A percentile compares a stretch with the other conserved stretches of the same genome.
Conservation (phyloP, 1,139 yeast genomes). For the Yamadazyma diospyri region DNA sequence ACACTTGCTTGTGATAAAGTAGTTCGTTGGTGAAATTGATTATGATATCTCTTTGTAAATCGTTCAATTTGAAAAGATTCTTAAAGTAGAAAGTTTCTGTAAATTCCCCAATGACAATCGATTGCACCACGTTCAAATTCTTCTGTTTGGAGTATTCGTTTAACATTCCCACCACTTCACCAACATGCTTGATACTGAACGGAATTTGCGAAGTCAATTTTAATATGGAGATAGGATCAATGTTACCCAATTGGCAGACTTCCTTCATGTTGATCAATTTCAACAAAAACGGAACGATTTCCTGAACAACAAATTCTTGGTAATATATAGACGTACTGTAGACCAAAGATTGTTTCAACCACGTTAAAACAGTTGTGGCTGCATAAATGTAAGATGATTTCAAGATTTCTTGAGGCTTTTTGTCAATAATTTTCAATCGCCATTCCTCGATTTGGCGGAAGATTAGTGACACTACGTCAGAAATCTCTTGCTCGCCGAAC, state of each 20-base stretch:
- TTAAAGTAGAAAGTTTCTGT: constrained; percentile 74
- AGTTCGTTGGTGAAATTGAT: constrained; percentile 51
- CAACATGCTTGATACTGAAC: constrained; percentile 42
- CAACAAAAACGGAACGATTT: constrained; percentile 70
- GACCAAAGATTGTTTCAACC: constrained; percentile 40
- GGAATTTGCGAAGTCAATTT: constrained; percentile 59
- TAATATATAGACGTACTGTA: constrained; percentile 42
- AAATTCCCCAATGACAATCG: constrained; percentile 63
- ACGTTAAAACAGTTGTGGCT: constrained; percentile 43
- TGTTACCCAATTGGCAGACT: constrained; percentile 70
- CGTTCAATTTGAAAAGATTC: constrained; percentile 56
- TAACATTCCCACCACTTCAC: constrained; percentile 48
- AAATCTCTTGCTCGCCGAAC: constrained; percentile 1
- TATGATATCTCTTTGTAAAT: constrained; percentile 47
- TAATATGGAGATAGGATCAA: constrained; percentile 54
- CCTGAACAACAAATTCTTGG: constrained; percentile 30
- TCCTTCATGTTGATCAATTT: constrained; percentile 71
- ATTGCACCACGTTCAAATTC: constrained; percentile 61
- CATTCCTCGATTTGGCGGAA: constrained; percentile 46
- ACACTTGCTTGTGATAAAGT: constrained; percentile 64
- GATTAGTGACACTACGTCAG: constrained; percentile 21
- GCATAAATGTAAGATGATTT: constrained; percentile 46
- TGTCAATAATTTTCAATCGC: constrained; percentile 31
- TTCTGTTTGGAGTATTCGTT: constrained; percentile 39
- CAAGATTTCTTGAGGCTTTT: constrained; percentile 44